Evolutionary conservation across 176 grass and related monocot species (phyloP).

Genomic region (Thalia dealbata): DNA sequence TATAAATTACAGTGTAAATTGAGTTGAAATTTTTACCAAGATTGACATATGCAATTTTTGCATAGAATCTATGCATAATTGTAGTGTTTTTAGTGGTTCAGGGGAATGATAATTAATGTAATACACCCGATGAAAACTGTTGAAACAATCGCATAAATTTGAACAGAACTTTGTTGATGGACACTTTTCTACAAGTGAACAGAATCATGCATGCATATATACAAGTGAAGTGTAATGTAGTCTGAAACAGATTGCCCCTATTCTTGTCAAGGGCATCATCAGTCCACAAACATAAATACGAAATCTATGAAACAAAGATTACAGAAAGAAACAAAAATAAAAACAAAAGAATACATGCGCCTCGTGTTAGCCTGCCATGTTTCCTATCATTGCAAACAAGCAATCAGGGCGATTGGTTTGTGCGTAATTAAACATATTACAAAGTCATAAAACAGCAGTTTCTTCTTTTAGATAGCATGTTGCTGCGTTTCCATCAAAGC

Average conservation of each 20-base stretch:
- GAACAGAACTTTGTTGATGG: background rate
- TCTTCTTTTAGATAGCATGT: background rate
- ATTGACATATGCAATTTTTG: background rate
- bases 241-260: background rate
- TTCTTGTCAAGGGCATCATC: background rate
- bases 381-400: background rate
- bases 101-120: background rate
- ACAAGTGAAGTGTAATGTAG: no score
- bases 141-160: background rate
- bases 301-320: background rate
- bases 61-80: no score
- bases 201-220: no score
- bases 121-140: background rate
- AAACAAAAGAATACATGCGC: constrained; percentile 2
- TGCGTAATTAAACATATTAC: background rate
- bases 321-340: background rate
- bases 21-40: background rate
- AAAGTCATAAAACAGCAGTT: background rate
- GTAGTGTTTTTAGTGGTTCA: background rate
- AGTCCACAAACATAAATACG: background rate
- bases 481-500: background rate
- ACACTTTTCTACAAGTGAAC: no score
- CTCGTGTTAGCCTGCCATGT: background rate
- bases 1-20: background rate
- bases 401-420: background rate